Conservation (phyloP, 768 basidiomycete species). For the Holtermannia corniformis region DNA sequence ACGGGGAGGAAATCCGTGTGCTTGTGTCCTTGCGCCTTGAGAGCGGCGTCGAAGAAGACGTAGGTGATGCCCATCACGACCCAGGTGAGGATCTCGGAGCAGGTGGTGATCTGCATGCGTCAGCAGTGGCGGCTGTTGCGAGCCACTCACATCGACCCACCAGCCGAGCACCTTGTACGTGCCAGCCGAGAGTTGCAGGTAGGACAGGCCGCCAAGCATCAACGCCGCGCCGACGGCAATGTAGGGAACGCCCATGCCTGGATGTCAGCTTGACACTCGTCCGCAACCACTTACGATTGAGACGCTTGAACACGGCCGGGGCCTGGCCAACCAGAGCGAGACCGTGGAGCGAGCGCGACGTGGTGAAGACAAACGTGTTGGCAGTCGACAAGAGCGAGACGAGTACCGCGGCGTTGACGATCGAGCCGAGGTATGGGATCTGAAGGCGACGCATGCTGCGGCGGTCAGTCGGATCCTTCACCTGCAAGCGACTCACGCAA, state of each 20-base stretch:
- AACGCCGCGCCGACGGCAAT: conserved; percentile 14
- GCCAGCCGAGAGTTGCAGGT: conserved; percentile 24
- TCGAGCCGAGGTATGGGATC: conserved; percentile 15
- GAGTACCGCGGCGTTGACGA: conserved; percentile 15
- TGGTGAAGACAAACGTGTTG: conserved; percentile 15
- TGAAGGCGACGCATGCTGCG: conserved; percentile 10
- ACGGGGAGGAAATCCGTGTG: conserved; percentile 10
- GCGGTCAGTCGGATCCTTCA: not conserved
- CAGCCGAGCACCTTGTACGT: conserved; percentile 27
- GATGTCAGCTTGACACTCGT: too few relatives aligned
- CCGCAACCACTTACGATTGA: conserved; percentile 18
- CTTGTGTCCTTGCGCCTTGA: conserved; percentile 20
- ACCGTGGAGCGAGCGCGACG: conserved; percentile 8
- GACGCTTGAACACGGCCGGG: conserved; percentile 7
- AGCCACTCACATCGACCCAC: conserved; percentile 31
- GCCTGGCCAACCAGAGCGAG: conserved; percentile 15
- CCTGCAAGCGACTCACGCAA: not conserved
- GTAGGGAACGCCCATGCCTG: conserved; percentile 18
- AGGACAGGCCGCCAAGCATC: conserved; percentile 15
- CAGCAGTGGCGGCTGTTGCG: conserved; percentile 22
- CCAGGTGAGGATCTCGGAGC: conserved; percentile 3
- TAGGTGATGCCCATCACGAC: conserved; percentile 14
- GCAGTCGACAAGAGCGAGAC: conserved; percentile 12
- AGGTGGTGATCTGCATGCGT: not conserved
- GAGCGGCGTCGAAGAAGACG: conserved; percentile 21